Conservation (phyloP, 208 protist species). For the Wallacemonas sp. region DNA sequence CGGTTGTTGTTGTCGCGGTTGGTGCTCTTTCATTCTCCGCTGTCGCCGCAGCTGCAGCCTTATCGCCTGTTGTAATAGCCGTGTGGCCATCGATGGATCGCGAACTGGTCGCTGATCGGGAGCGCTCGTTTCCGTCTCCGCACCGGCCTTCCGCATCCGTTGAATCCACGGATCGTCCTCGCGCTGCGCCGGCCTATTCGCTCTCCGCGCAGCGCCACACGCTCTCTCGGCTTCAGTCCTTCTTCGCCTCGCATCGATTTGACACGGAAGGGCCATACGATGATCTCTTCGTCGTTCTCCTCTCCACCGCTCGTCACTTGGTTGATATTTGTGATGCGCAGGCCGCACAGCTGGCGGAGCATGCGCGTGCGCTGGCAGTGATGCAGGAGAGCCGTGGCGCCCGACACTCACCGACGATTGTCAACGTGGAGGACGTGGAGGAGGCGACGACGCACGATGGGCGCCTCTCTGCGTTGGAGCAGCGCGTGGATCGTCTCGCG, state of each 20-base stretch:
- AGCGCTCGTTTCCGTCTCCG: neutral
- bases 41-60: no score
- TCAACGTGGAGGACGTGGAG: neutral
- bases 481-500: slow-evolving; percentile 9
- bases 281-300: slow-evolving; percentile 66
- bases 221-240: slow-evolving; percentile 41
- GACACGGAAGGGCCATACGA: slow-evolving; percentile 70
- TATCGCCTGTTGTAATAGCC: no score
- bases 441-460: neutral
- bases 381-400: neutral
- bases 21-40: no score
- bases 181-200: no score
- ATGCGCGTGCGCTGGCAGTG: neutral
- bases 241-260: slow-evolving; percentile 61
- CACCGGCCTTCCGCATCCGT: neutral
- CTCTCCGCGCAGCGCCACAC: slow-evolving; percentile 26
- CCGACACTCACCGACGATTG: neutral
- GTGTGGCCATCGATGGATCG: neutral
- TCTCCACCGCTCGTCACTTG: slow-evolving; percentile 62
- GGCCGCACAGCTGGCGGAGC: slow-evolving; percentile 12
- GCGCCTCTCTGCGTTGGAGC: neutral
- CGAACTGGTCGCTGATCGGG: neutral
- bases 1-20: slow-evolving; percentile 18
- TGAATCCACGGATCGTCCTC: no score
- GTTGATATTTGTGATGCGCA: slow-evolving; percentile 39